Base-by-base conservation (phyloP, 225 moss, liverwort and hornwort species). In the Sphagnum contortum region DNA sequence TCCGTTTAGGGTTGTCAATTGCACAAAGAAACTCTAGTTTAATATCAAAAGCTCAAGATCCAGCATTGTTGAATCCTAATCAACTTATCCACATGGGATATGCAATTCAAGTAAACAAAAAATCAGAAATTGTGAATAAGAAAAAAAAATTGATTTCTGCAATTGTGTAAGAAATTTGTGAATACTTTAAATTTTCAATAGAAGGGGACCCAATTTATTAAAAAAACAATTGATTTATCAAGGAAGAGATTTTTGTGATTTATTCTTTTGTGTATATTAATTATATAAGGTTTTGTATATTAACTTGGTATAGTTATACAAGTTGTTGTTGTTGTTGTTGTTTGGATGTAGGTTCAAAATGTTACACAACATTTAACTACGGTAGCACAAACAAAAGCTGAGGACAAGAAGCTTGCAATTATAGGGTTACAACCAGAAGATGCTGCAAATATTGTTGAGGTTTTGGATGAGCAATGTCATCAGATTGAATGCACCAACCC, bases 41-140 rank as follows among this genome's bases (percentile, higher is more conserved):
- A 54, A 72, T 90, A 55, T 86, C 79, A 49, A 70, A 84, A 14
- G 86, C 87, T 62, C 90, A 90, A 62, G 96, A 93, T 81, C 90
- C 96, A 67, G 93, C 89, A 68, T 83, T 87, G 47, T 71, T 98
- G 52, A 87, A 98, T 68, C 96, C 96, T 47, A 92, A 91, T 77
- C 79, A 74, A 70, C 77, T 91, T 57, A 71, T 93, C 64, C 77
- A 64, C 62, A 70, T 68, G 4, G 68, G 11, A 62, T 76, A 71
- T 49, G 73, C 88, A 71, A 76, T 69, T 54, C 92, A 92, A 90
- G 94, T 94, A 29, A 29, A 0, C 29, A 29, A 29, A 29, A 29
- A 29, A 29, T 29, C 1, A 1, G 1, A 29, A 29, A 29, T 29
- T 29, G 29, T 29, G 29, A 29, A 29, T 29, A 29, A 29, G 29